Evolutionary conservation across 2,329 filamentous ascomycete genomes (phyloP).

Genomic region (Chaetothyriales sp.): DNA sequence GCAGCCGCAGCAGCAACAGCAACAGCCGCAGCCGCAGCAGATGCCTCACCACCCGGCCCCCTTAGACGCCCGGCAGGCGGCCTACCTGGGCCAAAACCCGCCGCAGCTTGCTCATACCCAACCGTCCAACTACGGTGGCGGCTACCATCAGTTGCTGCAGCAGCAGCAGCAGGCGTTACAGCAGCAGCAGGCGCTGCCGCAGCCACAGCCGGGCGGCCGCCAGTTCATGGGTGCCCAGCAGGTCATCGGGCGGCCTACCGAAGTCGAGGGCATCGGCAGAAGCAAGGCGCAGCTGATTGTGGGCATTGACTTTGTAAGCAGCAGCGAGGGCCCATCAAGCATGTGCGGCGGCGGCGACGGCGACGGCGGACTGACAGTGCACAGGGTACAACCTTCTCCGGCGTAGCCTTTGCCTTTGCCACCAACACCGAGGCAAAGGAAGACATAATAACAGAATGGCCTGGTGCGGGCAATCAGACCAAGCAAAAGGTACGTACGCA

Average conservation of each 20-base stretch:
- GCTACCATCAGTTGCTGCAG: constrained; percentile 12
- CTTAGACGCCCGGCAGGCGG: constrained; percentile 39
- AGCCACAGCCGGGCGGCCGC: constrained; percentile 18
- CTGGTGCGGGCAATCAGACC: constrained; percentile 88
- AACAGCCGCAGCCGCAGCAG: neutral
- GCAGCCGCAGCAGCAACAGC: constrained; percentile 13
- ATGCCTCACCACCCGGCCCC: constrained; percentile 30
- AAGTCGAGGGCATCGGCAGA: constrained; percentile 76
- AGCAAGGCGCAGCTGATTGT: constrained; percentile 97
- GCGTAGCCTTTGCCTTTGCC: constrained; percentile 82
- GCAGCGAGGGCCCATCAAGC: neutral
- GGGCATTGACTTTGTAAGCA: constrained; percentile 88
- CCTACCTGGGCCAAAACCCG: constrained; percentile 34
- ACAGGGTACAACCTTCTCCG: constrained; percentile 92
- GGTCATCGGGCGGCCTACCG: constrained; percentile 31
- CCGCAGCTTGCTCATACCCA: constrained; percentile 24
- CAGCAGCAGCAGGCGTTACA: constrained; percentile 8
- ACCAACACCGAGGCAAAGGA: constrained; percentile 96
- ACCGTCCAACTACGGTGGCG: constrained; percentile 33
- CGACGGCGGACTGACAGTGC: neutral
- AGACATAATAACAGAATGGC: constrained; percentile 98
- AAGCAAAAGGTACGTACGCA: constrained; percentile 72
- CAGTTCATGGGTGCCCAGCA: constrained; percentile 20
- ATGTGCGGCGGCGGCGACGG: neutral
- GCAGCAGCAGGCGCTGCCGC: constrained; percentile 12